These are phyloP conservation scores for Lactarius tabidus DNA, from an alignment of 768 basidiomycete species.

Conservation along the genomic window DNA sequence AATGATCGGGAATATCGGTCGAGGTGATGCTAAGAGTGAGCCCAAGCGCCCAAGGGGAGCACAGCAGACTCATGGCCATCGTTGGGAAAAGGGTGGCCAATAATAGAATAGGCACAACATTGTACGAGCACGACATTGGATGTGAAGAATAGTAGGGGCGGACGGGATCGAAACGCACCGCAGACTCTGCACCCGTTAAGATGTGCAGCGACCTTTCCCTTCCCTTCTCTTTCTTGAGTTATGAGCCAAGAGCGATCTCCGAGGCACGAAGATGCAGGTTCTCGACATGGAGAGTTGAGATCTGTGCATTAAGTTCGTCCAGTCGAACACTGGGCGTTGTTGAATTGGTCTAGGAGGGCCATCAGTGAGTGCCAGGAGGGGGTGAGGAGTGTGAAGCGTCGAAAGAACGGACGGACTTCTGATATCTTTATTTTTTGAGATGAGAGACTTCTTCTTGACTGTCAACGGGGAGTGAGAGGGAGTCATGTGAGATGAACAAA, in stretches of 20 bases:
- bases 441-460: too few relatives aligned
- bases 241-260: constrained; percentile 70
- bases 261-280: constrained; percentile 78
- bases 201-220: constrained; percentile 70
- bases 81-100: not conserved
- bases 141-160: not conserved
- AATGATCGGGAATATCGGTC: not conserved
- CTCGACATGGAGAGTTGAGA: constrained; percentile 77
- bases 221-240: constrained; percentile 80
- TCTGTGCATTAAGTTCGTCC: constrained; percentile 79
- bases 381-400: too few relatives aligned
- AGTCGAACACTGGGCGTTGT: constrained; percentile 79
- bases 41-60: not conserved
- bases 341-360: too few relatives aligned
- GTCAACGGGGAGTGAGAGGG: too few relatives aligned
- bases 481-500: too few relatives aligned
- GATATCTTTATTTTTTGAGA: too few relatives aligned
- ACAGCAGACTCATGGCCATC: too few relatives aligned
- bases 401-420: too few relatives aligned
- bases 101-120: not conserved
- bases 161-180: constrained; percentile 40
- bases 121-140: not conserved
- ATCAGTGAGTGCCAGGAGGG: too few relatives aligned
- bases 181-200: constrained; percentile 67
- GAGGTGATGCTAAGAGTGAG: not conserved